Base-by-base conservation (phyloP, 2,329 filamentous ascomycete genomes). In the Fusarium pseudograminearum region DNA sequence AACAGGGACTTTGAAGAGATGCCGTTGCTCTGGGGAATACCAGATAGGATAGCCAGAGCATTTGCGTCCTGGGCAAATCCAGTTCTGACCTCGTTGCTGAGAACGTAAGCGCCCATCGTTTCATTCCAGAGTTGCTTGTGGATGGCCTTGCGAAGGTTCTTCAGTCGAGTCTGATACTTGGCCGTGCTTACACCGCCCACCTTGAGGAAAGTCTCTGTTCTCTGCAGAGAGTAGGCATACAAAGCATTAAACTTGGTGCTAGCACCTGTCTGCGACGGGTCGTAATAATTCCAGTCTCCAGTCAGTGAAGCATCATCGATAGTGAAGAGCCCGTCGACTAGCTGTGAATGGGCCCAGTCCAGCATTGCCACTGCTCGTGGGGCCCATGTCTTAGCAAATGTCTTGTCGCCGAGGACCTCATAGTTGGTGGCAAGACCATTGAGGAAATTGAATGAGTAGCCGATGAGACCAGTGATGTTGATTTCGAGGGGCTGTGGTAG, bases 251-350 rank as follows among this genome's bases (percentile, higher is more conserved):
- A 60, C 20, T 60, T 61, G 4, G 58, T 31, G 12, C 58, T 60
- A 0, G 55, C 58, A 0, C 55, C 58, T 2, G 18, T 61, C 11
- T 61, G 58, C 0, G 55, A 8, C 3, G 55, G 58, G 4, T 61
- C 55, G 14, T 61, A 61, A 3, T 60, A 61, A 3, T 60, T 61
- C 58, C 58, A 60, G 2, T 61, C 55, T 28, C 58, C 58, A 0
- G 58, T 20, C 2, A 61, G 31, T 0, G 36, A 15, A 15, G 44
- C 16, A 30, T 44, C 12, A 2, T 61, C 5, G 0, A 61, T 15
- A 0, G 58, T 60, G 4, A 61, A 60, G 2, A 61, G 16, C 0
- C 44, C 44, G 0, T 60, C 28, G 0, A 26, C 18, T 1, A n/a
- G 26, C 1, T 41, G 22, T 0, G 36, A 41, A 1, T 61, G 44